Conservation (phyloP, 805 yeast species). For the Candida broadrunensis region DNA sequence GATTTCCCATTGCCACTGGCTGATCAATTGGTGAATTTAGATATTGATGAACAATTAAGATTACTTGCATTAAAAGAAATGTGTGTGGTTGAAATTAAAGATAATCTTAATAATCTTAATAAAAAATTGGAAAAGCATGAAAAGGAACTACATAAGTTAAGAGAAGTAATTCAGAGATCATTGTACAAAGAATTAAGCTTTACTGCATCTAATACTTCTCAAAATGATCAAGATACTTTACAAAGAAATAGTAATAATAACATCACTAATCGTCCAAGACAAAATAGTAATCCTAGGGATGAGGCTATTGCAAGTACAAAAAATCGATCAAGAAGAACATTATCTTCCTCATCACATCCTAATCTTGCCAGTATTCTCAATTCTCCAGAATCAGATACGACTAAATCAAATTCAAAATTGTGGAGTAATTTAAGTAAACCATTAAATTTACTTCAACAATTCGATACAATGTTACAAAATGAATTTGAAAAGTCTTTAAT, state of each 20-base stretch:
- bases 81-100: conserved; percentile 62
- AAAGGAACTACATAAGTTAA: conserved; percentile 49
- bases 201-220: conserved; percentile 5
- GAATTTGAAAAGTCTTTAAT: conserved; percentile 55
- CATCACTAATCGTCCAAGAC: conserved; percentile 11
- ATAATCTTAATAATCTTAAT: conserved; percentile 45
- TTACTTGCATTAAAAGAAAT: conserved; percentile 67
- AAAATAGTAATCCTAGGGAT: conserved; percentile 22
- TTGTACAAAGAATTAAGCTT: conserved; percentile 37
- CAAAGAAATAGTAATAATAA: background rate
- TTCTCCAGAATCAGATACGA: background rate
- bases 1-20: conserved; percentile 31
- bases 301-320: conserved; percentile 30
- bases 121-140: conserved; percentile 40
- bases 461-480: conserved; percentile 62
- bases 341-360: conserved; percentile 8
- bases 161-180: conserved; percentile 45
- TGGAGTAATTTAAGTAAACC: conserved; percentile 48
- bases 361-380: background rate
- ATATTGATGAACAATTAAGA: conserved; percentile 54
- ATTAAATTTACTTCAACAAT: conserved; percentile 58
- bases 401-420: conserved; percentile 15
- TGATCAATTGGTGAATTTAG: conserved; percentile 26
- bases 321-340: conserved; percentile 15
- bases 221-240: background rate